Evolutionary conservation across 306 rosid genomes (phyloP).

Genomic region (Calophaca sinica): DNA sequence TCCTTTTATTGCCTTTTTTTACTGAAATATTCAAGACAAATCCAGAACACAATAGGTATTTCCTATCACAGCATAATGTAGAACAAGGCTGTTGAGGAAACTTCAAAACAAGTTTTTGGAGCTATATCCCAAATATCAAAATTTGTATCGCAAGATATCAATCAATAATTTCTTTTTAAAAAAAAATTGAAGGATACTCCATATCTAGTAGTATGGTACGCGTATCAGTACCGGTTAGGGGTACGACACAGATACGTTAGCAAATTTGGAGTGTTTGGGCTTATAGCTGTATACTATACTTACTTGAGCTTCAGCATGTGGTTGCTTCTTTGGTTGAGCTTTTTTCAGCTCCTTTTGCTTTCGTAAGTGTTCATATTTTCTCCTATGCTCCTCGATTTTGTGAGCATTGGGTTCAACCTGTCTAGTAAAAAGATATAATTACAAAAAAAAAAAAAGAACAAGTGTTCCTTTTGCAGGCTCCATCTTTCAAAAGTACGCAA

Average conservation of each 20-base stretch:
- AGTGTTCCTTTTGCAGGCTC: slow-evolving; percentile 17
- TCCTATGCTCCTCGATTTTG: slow-evolving; percentile 79
- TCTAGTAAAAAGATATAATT: slow-evolving; percentile 38
- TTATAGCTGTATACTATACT: slow-evolving; percentile 43
- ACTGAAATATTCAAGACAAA: no score
- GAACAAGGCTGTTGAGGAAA: neutral
- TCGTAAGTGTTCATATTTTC: slow-evolving; percentile 64
- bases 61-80: neutral
- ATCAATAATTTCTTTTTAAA: neutral
- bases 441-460: neutral
- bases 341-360: slow-evolving; percentile 67
- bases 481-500: neutral
- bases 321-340: slow-evolving; percentile 62
- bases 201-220: neutral
- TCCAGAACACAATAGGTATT: neutral
- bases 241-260: neutral
- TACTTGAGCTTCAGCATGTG: slow-evolving; percentile 61
- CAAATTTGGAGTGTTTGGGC: neutral
- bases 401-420: slow-evolving; percentile 84
- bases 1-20: no score
- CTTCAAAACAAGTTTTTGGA: neutral
- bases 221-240: neutral
- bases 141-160: no score
- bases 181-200: neutral
- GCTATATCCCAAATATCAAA: neutral